These are phyloP conservation scores for Ascoidea tarda DNA, from an alignment of 805 yeast genomes.

Conservation along the genomic window DNA sequence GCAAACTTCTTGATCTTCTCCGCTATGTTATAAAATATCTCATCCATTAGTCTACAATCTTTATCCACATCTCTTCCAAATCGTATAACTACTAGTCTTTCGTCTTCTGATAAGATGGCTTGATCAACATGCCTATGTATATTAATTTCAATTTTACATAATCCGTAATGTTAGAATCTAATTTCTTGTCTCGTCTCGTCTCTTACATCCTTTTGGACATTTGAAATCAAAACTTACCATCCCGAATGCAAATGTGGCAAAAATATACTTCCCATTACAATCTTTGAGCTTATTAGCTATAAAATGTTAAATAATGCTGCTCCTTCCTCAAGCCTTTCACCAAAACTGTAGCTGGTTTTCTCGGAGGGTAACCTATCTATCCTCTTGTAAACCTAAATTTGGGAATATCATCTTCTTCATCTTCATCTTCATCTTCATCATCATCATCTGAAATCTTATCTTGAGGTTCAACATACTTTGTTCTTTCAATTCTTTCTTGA, in stretches of 20 bases:
- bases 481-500: not conserved
- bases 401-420: not conserved
- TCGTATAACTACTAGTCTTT: slow-evolving; percentile 72
- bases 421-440: not conserved
- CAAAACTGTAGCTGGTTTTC: no score
- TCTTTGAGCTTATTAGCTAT: not conserved
- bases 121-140: slow-evolving; percentile 78
- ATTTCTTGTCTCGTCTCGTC: not conserved
- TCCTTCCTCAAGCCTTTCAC: no score
- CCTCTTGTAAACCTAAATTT: not conserved
- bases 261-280: slow-evolving; percentile 62
- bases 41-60: slow-evolving; percentile 87
- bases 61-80: slow-evolving; percentile 72
- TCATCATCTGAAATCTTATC: not conserved
- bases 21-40: slow-evolving; percentile 61
- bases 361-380: no score
- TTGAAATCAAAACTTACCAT: slow-evolving; percentile 25
- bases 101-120: slow-evolving; percentile 89
- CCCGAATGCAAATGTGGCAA: slow-evolving; percentile 73
- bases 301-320: no score
- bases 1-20: slow-evolving; percentile 83
- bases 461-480: not conserved
- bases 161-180: not conserved
- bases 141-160: slow-evolving; percentile 3
- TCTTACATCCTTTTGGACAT: not conserved